Evolutionary conservation across 2,329 filamentous ascomycete species (phyloP).

Genomic region (Ophiostoma populinum): DNA sequence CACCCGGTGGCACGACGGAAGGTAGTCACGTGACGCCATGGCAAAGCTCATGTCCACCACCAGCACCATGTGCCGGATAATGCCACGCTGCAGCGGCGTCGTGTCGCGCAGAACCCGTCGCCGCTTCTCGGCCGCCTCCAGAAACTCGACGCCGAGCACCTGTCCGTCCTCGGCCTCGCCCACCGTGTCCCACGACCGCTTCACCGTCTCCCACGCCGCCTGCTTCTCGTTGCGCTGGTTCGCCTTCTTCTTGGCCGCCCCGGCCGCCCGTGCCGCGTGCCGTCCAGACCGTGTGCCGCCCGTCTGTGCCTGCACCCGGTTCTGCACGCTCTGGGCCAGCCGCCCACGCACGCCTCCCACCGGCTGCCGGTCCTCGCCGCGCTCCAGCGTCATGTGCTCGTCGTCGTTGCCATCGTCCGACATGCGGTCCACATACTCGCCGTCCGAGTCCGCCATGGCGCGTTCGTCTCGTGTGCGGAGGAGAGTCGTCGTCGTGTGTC

Average conservation of each 20-base stretch:
- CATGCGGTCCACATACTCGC: slow-evolving; percentile 47
- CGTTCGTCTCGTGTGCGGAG: no score
- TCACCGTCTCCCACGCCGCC: slow-evolving; percentile 49
- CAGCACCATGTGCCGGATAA: slow-evolving; percentile 88
- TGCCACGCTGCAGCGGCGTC: slow-evolving; percentile 85
- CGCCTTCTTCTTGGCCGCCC: slow-evolving; percentile 4
- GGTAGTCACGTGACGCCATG: slow-evolving; percentile 88
- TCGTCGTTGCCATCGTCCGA: slow-evolving; percentile 48
- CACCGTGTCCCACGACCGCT: slow-evolving; percentile 54
- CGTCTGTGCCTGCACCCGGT: no score
- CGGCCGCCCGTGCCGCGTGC: slow-evolving; percentile 14
- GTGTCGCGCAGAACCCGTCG: slow-evolving; percentile 74
- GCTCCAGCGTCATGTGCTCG: slow-evolving; percentile 23
- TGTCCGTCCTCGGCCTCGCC: slow-evolving; percentile 66
- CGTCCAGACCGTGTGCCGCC: neutral
- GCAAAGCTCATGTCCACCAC: slow-evolving; percentile 84
- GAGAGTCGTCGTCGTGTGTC: neutral
- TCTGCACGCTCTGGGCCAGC: no score
- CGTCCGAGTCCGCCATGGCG: slow-evolving; percentile 65
- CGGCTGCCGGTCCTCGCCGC: slow-evolving; percentile 9
- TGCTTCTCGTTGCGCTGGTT: slow-evolving; percentile 18
- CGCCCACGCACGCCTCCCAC: no score
- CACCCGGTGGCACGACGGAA: slow-evolving; percentile 72
- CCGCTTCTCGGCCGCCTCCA: slow-evolving; percentile 73
- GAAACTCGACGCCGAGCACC: slow-evolving; percentile 55